Evolutionary conservation across 2,329 filamentous ascomycete species (phyloP), one percentile per base, ranked within the genome.

Genomic region (Xylaria multiplex): DNA sequence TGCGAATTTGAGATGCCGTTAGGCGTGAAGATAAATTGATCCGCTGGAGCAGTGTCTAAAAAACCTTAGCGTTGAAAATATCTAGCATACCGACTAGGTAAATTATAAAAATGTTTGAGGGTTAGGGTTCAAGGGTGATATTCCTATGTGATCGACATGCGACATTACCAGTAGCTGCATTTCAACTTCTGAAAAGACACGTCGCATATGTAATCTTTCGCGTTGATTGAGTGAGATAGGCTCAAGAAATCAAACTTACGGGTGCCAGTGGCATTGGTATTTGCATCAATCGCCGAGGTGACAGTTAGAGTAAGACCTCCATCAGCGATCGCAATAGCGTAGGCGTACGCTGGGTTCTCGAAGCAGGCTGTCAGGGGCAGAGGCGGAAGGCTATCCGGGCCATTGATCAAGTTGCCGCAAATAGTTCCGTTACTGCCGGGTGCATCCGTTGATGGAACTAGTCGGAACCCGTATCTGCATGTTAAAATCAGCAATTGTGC

Each of bases 381-480:
- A 6, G 65, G 56, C 40, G 65, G 65, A 2, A 67, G 65, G 65
- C 43, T 42, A 48, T 67, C 65, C 52, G 65, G 65, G 6, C 65
- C 65, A 13, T 2, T 35, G 40, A 67, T 19, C 22, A 64, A n/a
- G n/a, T 64, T 64, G 45, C 65, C 65, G 46, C 65, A 67, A 2
- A 67, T 67, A 6, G 46, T 53, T 9, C 61, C 61, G 24, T 64
- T 60, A 52, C 40, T 60, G n/a, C 61, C 61, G 16, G 65, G 50
- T n/a, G 65, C 50, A n/a, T 46, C 65, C 1, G 61, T 58, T 8
- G 65, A 67, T 6, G 64, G 61, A 49, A 64, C n/a, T 8, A 67
- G 6, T 9, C 61, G 43, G 61, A 67, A 67, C 30, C 65, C 65
- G 35, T 67, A 67, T 27, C 65, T 67, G 7, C 3, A 45, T 14